Evolutionary conservation across 257 asterid species (phyloP), one percentile per base, ranked within the genome.

Genomic region (Vinca minor): DNA sequence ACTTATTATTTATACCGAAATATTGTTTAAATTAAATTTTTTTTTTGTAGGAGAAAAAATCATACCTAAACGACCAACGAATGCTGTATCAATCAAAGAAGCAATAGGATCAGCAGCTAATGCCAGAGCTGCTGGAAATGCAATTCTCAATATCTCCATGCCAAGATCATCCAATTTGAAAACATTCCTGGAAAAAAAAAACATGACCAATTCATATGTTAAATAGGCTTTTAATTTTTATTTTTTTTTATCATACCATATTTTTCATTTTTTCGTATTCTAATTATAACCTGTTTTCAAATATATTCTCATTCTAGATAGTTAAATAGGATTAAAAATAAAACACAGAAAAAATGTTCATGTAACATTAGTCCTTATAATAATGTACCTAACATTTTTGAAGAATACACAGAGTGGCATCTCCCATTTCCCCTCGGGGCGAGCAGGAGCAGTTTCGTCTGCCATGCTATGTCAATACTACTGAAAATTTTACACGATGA

Each of bases 71-170:
- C 73, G 98, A 49, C 98, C 98, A 8, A 92, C 87, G 54, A 92
- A 92, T 3, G 84, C 94, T 0, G 97, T 92, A 65, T 92, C 98
- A 3, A 92, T 84, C 45, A 92, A 74, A 26, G 98, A 92, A 10
- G 98, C 98, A 1, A 92, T 57, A 4, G 98, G 98, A 72, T 92
- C 98, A 17, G 98, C 98, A 36, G 98, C 97, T 77, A 92, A 66
- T 9, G 98, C 98, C 57, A 92, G 54, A 31, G 98, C 98, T 3
- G 97, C 98, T 0, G 98, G 98, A 34, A 89, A 72, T 1, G 98
- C 98, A 9, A 92, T 89, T 0, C 71, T 26, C 15, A 89, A 38
- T 20, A 92, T 85, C 69, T 92, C 96, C 83, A 35, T n/a, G 0
- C 97, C 98, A 8, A 92, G 79, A 41, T 75, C 88, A 52, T 92